Evolutionary conservation across 768 basidiomycete genomes (phyloP), one percentile per base, ranked within the genome.

Genomic region (Strobilomyces echinocephalus): DNA sequence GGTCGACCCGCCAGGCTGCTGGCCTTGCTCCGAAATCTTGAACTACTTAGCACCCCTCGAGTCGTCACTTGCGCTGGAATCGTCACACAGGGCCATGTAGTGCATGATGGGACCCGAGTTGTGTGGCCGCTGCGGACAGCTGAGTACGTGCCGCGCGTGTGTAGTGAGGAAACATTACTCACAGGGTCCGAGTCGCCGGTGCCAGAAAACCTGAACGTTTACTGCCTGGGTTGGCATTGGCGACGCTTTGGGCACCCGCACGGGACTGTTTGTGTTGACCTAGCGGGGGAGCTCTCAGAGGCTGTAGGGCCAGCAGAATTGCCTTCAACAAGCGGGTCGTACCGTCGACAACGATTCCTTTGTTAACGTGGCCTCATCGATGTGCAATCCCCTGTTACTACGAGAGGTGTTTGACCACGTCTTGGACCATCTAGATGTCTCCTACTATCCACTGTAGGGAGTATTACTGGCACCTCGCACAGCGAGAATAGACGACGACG

Each of bases 31-130:
- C 18, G 78, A 63, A 38, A 85, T 82, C 74, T 88, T 89, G 79
- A 89, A 87, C 84, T 84, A 90, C 57, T 82, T 69, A 11, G 84
- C 82, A 34, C 66, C 59, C n/a, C 73, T 68, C 9, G 79, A 67
- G 60, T 85, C 73, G 67, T 81, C 86, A 53, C 79, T 63, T 52
- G 75, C 68, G 67, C 86, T 88, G 9, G 79, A 62, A 1, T 73
- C 71, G n/a, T 71, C 63, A 57, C 88, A 91, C 45, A 69, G 61
- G 15, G 85, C 79, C 78, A 91, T 77, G 69, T 91, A 90, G 41
- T 83, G 84, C 69, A 88, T 71, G 70, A 87, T 69, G 1, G 87
- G 86, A 3, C 87, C 87, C 10, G 71, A 76, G 56, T 82, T 74
- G 64, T 88, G 80, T 0, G 71, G 72, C 80, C 78, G 79, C 71